Conservation (phyloP, 2,329 filamentous ascomycete species). For the Aspergillus sp. region DNA sequence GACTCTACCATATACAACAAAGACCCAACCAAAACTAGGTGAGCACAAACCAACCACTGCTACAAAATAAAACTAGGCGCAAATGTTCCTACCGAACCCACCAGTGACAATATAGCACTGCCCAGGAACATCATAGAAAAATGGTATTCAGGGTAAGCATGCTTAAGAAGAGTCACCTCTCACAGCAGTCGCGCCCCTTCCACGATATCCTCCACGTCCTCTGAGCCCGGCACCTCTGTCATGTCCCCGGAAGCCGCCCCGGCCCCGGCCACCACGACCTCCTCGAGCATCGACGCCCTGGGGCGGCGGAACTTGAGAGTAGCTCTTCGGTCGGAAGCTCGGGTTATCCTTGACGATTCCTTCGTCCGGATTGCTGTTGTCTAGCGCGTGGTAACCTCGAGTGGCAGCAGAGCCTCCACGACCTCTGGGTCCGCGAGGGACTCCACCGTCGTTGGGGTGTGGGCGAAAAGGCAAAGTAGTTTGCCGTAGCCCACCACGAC, state of each 20-base stretch:
- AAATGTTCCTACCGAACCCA: too few species aligned
- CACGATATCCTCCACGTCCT: conserved; percentile 20
- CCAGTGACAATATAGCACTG: too few species aligned
- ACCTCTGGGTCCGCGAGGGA: conserved; percentile 26
- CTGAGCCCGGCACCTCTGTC: conserved; percentile 25
- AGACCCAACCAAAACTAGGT: too few species aligned
- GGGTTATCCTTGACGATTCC: conserved; percentile 50
- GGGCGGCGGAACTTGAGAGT: conserved; percentile 45
- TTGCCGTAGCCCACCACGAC: conserved; percentile 19
- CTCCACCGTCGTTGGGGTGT: conserved; percentile 18
- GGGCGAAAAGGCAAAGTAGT: conserved; percentile 26
- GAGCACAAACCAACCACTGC: too few species aligned
- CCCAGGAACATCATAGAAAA: not conserved
- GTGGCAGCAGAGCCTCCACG: conserved; percentile 22
- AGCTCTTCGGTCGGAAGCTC: conserved; percentile 48
- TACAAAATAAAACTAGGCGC: too few species aligned
- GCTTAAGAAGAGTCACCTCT: not conserved
- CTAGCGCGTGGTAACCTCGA: conserved; percentile 33
- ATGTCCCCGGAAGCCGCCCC: conserved; percentile 13
- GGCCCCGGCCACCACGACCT: conserved; percentile 26
- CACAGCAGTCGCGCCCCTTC: conserved; percentile 16
- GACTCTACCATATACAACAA: too few species aligned
- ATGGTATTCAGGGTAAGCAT: too few species aligned
- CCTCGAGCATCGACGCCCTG: conserved; percentile 31
- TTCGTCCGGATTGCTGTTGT: conserved; percentile 45